phyloP scores from a whole-genome alignment of 805 yeast genomes.

The Starmerella vaccinii region DNA sequence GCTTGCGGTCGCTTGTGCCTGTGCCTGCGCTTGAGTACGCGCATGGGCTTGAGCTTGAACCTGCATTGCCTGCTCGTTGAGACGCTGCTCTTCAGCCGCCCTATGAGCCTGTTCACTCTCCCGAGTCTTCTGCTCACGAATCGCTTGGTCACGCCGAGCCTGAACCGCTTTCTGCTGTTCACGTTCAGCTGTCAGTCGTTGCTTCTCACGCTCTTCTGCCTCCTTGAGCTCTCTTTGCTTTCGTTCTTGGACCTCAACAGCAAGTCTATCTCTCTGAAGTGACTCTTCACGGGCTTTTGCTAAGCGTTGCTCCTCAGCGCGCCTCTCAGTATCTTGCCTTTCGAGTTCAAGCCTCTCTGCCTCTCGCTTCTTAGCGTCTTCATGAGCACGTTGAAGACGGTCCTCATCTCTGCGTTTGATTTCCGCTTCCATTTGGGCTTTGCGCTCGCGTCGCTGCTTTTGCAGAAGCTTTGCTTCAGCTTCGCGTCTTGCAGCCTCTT shows the following conservation, averaged over 20 bases:
- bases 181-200: neutral
- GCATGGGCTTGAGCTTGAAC: neutral
- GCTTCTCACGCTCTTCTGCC: neutral
- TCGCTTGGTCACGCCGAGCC: neutral
- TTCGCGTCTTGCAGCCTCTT: neutral
- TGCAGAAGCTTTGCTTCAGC: neutral
- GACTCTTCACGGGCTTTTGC: neutral
- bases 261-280: neutral
- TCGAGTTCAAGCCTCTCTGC: neutral
- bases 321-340: conserved; percentile 2
- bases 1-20: neutral
- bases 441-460: conserved; percentile 1
- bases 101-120: neutral
- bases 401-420: neutral
- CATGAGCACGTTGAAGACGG: conserved; percentile 1
- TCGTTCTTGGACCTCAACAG: neutral
- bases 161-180: neutral
- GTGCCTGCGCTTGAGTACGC: neutral
- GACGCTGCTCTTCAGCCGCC: neutral
- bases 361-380: neutral
- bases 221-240: neutral
- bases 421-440: conserved; percentile 1
- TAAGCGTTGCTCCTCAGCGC: neutral
- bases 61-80: neutral
- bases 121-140: neutral